phyloP scores from a whole-genome alignment of 192 early-diverging fungal genomes.

The Backusella westeae region DNA sequence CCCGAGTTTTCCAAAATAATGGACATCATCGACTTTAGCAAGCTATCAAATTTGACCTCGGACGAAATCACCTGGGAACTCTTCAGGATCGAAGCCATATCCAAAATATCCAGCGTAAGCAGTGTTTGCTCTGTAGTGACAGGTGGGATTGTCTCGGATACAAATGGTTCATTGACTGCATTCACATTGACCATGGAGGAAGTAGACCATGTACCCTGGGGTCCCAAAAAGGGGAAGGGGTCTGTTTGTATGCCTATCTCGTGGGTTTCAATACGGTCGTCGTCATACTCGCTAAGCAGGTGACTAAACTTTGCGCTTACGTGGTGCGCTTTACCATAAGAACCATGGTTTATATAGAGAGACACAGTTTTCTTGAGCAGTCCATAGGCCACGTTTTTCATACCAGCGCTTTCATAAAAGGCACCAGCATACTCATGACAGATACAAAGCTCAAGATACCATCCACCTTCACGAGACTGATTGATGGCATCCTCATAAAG shows the following conservation, averaged over 20 bases:
- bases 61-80: constrained; percentile 37
- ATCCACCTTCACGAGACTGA: constrained; percentile 22
- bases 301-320: constrained; percentile 10
- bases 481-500: constrained; percentile 34
- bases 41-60: constrained; percentile 36
- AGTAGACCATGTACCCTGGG: constrained; percentile 21
- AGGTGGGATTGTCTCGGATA: constrained; percentile 15
- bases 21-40: constrained; percentile 35
- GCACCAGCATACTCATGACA: constrained; percentile 32
- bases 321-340: constrained; percentile 34
- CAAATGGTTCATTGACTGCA: constrained; percentile 12
- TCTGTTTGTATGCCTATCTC: constrained; percentile 33
- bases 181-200: constrained; percentile 11
- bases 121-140: constrained; percentile 33
- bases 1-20: constrained; percentile 38
- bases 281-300: constrained; percentile 20
- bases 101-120: constrained; percentile 30
- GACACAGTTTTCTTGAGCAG: constrained; percentile 24
- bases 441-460: constrained; percentile 29
- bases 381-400: constrained; percentile 26
- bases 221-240: constrained; percentile 21
- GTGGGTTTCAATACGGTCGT: constrained; percentile 12
- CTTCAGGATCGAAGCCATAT: constrained; percentile 36
- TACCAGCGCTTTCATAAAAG: constrained; percentile 20
- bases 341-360: constrained; percentile 15